Evolutionary conservation across 139 green algal species (phyloP), one percentile per base, ranked within the genome.

Genomic region (Ettlia oleoabundans): DNA sequence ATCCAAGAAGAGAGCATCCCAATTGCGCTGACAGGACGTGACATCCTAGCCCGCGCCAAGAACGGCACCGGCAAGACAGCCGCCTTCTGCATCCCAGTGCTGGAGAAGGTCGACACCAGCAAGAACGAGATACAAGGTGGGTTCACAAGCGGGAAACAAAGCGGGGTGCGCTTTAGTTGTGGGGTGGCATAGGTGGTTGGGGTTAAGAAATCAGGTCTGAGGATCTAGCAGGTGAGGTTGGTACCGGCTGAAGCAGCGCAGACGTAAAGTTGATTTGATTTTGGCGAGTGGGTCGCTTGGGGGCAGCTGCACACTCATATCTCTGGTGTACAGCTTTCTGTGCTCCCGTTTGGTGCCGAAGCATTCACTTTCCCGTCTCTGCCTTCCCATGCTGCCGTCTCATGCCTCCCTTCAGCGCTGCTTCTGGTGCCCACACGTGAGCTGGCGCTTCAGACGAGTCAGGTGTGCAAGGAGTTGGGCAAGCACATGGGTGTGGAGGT

Each of bases 41-140:
- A 99, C 88, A 98, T 99, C 82, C 91, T 99, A 22, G 97, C 97
- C 6, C 91, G 97, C n/a, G 97, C 97, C 68, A 99, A 99, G 88
- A 99, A 99, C 86, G 97, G 97, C 62, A 99, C 97, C 8, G 97
- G 97, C 65, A 99, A 99, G 86, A 99, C 97, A 0, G 97, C 97
- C 52, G 96, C 97, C n/a, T 99, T 99, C 85, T 95, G 88, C 88
- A 98, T 99, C 77, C 97, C 97, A 0, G 92, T 98, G 21, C 87
- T 99, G 26, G 97, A 99, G 86, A 95, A 95, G 75, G 86, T 99
- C 13, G 96, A 99, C 85, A 89, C 89, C 5, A 88, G 71, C 41
- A 94, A 92, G 65, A 95, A 97, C 68, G 87, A 94, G 65, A 97
- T 99, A 69, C 97, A 99, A 89, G 96, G 95, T 96, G 78, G 47